A percentile compares a stretch with the other conserved stretches of the same genome.
These are phyloP conservation scores for Laburnicola sp. DNA, from an alignment of 2,329 filamentous ascomycete species.

Conservation along the genomic window DNA sequence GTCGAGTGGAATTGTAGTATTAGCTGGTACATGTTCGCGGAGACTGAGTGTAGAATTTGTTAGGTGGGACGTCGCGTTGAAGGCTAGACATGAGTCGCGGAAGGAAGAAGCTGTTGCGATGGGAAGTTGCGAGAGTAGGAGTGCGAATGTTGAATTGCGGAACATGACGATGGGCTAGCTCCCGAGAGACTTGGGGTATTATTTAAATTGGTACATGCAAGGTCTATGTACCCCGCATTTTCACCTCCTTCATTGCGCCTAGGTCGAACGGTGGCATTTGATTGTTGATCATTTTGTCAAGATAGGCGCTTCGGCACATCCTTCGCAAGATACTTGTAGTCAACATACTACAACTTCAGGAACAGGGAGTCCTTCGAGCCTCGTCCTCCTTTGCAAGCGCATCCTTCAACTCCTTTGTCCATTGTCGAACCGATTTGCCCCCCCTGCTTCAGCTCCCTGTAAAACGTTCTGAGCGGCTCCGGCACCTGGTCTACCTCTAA, in stretches of 20 bases:
- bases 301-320: too few relatives aligned
- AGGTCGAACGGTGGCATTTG: background rate
- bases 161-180: background rate
- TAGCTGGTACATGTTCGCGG: background rate
- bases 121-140: background rate
- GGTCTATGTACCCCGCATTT: constrained; percentile 3
- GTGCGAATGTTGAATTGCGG: background rate
- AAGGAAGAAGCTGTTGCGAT: background rate
- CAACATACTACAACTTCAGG: too few relatives aligned
- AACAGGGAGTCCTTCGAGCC: too few relatives aligned
- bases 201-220: background rate
- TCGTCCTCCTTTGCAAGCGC: too few relatives aligned
- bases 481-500: too few relatives aligned
- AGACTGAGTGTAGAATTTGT: background rate
- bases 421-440: too few relatives aligned
- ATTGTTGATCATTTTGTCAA: too few relatives aligned
- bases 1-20: background rate
- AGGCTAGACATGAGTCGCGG: background rate
- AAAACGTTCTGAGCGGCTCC: too few relatives aligned
- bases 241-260: background rate
- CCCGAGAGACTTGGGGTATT: background rate
- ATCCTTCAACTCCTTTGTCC: too few relatives aligned
- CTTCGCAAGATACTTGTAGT: too few relatives aligned
- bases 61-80: background rate
- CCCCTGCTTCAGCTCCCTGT: too few relatives aligned